A percentile compares a stretch with the other conserved stretches of the same genome.
These are phyloP conservation scores for Astrephomene gubernaculifera DNA, from an alignment of 139 green algal species.

Conservation along the genomic window DNA sequence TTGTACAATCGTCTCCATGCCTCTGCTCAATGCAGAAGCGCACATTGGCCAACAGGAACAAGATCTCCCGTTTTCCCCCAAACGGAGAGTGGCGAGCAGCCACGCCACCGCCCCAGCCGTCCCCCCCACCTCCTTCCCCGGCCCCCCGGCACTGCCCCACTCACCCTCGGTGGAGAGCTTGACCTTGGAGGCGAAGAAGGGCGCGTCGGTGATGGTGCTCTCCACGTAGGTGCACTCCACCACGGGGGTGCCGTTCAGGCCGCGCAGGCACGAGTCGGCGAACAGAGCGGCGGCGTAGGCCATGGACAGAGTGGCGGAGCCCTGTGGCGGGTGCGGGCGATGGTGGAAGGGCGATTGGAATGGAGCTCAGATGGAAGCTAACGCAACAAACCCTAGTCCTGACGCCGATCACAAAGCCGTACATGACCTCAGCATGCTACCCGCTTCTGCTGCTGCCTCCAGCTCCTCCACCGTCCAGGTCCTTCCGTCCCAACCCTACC, in stretches of 20 bases:
- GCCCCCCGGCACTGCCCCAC: not conserved
- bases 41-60: too few species aligned
- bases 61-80: too few species aligned
- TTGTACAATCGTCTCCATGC: not conserved
- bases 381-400: too few species aligned
- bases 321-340: conserved; percentile 58
- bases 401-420: too few species aligned
- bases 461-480: too few species aligned
- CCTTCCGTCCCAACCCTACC: not conserved
- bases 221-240: conserved; percentile 94
- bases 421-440: too few species aligned
- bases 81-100: too few species aligned
- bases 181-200: conserved; percentile 97
- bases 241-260: conserved; percentile 82
- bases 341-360: not conserved
- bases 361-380: not conserved
- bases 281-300: conserved; percentile 98
- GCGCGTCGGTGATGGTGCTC: conserved; percentile 78
- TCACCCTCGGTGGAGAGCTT: conserved; percentile 86
- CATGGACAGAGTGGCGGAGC: conserved; percentile 98
- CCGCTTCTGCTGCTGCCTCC: too few species aligned
- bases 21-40: too few species aligned
- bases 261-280: conserved; percentile 91
- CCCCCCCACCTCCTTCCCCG: not conserved
- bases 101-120: not conserved